These are phyloP conservation scores for Trichoderma semiorbis DNA, from an alignment of 2,329 filamentous ascomycete genomes.

Conservation along the genomic window DNA sequence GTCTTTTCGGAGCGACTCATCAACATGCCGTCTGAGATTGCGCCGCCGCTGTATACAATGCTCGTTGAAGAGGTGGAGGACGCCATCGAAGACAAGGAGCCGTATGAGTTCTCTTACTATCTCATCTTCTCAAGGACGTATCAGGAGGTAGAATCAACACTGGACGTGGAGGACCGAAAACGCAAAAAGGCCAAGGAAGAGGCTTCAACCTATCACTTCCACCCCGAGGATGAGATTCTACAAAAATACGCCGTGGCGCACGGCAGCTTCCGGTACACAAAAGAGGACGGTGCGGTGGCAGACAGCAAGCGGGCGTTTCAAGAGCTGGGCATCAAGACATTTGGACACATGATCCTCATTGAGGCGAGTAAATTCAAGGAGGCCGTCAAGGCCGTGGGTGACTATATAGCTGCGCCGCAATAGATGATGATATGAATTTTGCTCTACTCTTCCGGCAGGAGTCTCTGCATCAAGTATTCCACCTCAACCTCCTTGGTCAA, in stretches of 20 bases:
- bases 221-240: slow-evolving; percentile 90
- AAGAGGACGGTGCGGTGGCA: slow-evolving; percentile 73
- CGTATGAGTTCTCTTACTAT: slow-evolving; percentile 91
- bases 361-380: slow-evolving; percentile 72
- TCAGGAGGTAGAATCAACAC: slow-evolving; percentile 75
- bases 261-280: slow-evolving; percentile 73
- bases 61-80: slow-evolving; percentile 85
- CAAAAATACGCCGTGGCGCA: slow-evolving; percentile 69
- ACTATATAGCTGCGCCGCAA: slow-evolving; percentile 63
- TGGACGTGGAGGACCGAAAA: slow-evolving; percentile 61
- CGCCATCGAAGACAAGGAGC: slow-evolving; percentile 85
- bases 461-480: slow-evolving; percentile 93
- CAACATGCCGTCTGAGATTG: slow-evolving; percentile 92
- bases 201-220: slow-evolving; percentile 78
- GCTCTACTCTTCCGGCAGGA: slow-evolving; percentile 44
- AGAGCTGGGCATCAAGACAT: slow-evolving; percentile 82
- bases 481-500: slow-evolving; percentile 98
- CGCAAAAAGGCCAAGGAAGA: slow-evolving; percentile 64
- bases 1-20: slow-evolving; percentile 91
- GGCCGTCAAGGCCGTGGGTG: slow-evolving; percentile 71
- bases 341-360: slow-evolving; percentile 82
- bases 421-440: slow-evolving; percentile 25
- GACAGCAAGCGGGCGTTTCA: slow-evolving; percentile 95
- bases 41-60: slow-evolving; percentile 93
- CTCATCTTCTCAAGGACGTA: slow-evolving; percentile 91